Conservation (phyloP, 768 basidiomycete genomes). For the Hericium coralloides region DNA sequence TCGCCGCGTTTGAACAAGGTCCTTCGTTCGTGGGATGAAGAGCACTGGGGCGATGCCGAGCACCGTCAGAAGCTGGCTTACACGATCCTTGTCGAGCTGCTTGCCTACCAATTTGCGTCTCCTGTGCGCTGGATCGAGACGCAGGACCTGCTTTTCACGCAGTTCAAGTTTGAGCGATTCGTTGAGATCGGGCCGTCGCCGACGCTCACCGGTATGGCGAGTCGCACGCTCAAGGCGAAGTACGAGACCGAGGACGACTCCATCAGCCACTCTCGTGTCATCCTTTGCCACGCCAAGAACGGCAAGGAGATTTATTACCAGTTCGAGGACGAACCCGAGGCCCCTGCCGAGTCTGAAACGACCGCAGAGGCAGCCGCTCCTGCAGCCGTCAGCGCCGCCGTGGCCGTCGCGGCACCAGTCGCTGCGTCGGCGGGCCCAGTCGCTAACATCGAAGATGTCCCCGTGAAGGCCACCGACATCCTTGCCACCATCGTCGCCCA, state of each 20-base stretch:
- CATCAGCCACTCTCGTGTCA: constrained; percentile 62
- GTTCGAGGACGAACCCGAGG: constrained; percentile 74
- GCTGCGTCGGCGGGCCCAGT: constrained; percentile 34
- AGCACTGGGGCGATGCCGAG: constrained; percentile 71
- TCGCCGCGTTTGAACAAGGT: constrained; percentile 94
- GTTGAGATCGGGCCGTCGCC: constrained; percentile 96
- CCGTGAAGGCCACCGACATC: constrained; percentile 86
- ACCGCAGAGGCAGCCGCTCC: constrained; percentile 22
- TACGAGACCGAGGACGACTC: constrained; percentile 90
- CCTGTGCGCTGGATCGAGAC: constrained; percentile 99
- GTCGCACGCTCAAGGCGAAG: constrained; percentile 84
- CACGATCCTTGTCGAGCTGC: constrained; percentile 89
- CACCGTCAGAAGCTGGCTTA: constrained; percentile 94
- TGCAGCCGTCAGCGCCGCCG: constrained; percentile 26
- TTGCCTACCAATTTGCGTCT: constrained; percentile 97
- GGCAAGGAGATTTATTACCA: constrained; percentile 96
- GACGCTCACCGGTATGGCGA: constrained; percentile 92
- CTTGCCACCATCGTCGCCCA: constrained; percentile 87
- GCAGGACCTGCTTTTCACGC: constrained; percentile 85
- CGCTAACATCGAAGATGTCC: constrained; percentile 78
- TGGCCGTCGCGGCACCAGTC: constrained; percentile 32
- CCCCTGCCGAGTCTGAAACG: constrained; percentile 26
- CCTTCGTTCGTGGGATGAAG: constrained; percentile 89
- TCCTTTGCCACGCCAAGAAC: constrained; percentile 93
- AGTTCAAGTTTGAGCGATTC: constrained; percentile 84